Evolutionary conservation across 805 yeast genomes (phyloP), one percentile per base, ranked within the genome.

Genomic region (Torulaspora delbrueckii): DNA sequence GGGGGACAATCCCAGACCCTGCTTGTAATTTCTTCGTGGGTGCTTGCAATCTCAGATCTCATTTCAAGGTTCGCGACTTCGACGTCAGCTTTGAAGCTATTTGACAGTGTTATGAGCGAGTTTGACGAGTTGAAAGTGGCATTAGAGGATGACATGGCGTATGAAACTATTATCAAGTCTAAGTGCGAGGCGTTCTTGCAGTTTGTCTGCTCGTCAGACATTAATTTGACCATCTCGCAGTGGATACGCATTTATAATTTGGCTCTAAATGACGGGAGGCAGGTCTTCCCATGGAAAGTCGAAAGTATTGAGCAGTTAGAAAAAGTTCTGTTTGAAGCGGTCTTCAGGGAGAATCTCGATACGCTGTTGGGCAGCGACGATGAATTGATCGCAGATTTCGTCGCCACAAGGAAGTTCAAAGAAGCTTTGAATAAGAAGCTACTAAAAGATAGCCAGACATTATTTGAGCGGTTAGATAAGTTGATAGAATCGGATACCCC

Each of bases 11-110:
- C 47, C 14, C 33, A 37, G 31, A 28, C 43, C 10, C 46, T 60
- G 4, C 37, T 60, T 26, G 38, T 45, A 2, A 46, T 60, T 2
- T 52, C 63, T 0, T 51, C 55, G 18, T 62, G 66, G 66, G 42
- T 53, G 8, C 47, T 57, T 8, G 55, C 64, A 4, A 47, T 62
- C 3, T 39, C 54, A 2, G 52, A 48, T 26, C 55, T 60, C 30
- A 40, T 54, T 13, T 40, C 44, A 3, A 50, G 62, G 43, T 53
- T 53, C 30, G 42, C 47, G 9, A 40, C 45, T 6, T 52, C 60
- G n/a, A 40, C 49, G 10, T 34, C 42, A 5, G 42, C 54, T 8
- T 22, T 48, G 10, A 48, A 41, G 23, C 40, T 53, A 35, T 47
- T 59, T 28, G 60, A 58, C 22, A 38, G 51, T 3, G 43, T 57